phyloP scores from a whole-genome alignment of 78 protist genomes.

The Monosiga brevicollis region DNA sequence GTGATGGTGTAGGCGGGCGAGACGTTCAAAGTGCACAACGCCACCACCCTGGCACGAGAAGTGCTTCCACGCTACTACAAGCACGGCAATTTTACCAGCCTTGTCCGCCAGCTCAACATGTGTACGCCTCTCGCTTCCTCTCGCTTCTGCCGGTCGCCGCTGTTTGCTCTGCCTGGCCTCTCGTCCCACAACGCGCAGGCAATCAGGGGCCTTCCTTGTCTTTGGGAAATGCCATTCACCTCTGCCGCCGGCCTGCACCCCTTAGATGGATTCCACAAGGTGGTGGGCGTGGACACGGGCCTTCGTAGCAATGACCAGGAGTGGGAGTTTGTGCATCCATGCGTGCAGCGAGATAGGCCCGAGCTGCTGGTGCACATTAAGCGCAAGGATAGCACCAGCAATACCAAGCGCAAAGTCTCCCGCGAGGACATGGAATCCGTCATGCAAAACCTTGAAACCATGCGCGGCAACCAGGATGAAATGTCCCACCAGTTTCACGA shows the following conservation, averaged over 20 bases:
- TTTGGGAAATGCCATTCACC: no score
- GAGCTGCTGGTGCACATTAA: not conserved
- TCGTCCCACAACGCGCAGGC: no score
- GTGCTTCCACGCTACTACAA: slow-evolving; percentile 13
- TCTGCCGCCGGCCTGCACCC: no score
- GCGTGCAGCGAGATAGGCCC: not conserved
- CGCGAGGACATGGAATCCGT: not conserved
- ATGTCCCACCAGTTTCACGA: not conserved
- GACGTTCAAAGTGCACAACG: not conserved
- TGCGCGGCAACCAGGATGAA: not conserved
- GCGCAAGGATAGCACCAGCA: not conserved
- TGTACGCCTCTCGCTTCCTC: not conserved
- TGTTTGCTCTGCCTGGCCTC: no score
- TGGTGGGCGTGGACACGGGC: not conserved
- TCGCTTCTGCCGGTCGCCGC: no score
- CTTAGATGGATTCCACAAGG: slow-evolving; percentile 14
- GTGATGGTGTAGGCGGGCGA: not conserved
- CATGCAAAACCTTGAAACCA: not conserved
- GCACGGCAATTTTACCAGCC: slow-evolving; percentile 16
- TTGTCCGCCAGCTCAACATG: slow-evolving; percentile 24
- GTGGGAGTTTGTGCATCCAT: not conserved
- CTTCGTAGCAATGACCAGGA: not conserved
- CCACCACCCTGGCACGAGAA: not conserved
- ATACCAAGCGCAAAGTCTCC: not conserved
- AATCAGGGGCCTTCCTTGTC: no score